Evolutionary conservation across 257 asterid species (phyloP).

Genomic region (Schizonepeta tenuifolia): DNA sequence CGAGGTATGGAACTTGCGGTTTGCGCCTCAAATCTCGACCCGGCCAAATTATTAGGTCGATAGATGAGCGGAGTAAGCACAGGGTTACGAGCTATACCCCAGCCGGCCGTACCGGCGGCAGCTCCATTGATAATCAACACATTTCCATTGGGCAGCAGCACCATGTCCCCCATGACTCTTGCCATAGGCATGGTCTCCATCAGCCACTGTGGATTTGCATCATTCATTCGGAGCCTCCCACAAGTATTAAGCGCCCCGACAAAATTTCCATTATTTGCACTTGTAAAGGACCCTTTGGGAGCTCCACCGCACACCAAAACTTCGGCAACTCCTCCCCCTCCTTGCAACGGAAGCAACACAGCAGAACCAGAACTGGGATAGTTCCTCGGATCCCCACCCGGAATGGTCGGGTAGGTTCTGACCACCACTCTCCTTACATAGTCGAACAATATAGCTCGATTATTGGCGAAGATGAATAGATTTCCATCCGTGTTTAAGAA

Average conservation of each 20-base stretch:
- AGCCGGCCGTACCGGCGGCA: constrained; percentile 43
- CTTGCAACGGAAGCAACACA: constrained; percentile 32
- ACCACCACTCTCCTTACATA: constrained; percentile 20
- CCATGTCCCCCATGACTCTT: constrained; percentile 65
- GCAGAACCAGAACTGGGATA: constrained; percentile 14
- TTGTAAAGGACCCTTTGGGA: constrained; percentile 44
- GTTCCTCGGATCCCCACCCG: constrained; percentile 18
- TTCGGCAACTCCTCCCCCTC: constrained; percentile 24
- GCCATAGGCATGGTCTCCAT: constrained; percentile 56
- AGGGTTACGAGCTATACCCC: constrained; percentile 41
- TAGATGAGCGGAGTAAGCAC: constrained; percentile 40
- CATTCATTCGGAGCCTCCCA: constrained; percentile 47
- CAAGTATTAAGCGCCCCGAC: constrained; percentile 47
- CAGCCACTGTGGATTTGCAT: constrained; percentile 48
- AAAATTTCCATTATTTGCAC: constrained; percentile 39
- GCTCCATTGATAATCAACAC: constrained; percentile 63
- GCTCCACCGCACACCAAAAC: constrained; percentile 66
- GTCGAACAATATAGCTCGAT: constrained; percentile 50
- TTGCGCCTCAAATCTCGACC: background rate
- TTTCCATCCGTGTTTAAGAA: constrained; percentile 56
- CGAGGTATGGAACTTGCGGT: background rate
- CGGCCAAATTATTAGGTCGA: constrained; percentile 22
- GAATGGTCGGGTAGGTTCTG: constrained; percentile 15
- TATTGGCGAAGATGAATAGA: constrained; percentile 57
- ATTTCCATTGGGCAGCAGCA: constrained; percentile 46